Evolutionary conservation across 768 basidiomycete species (phyloP).

Genomic region (Cystoderma amianthinum): DNA sequence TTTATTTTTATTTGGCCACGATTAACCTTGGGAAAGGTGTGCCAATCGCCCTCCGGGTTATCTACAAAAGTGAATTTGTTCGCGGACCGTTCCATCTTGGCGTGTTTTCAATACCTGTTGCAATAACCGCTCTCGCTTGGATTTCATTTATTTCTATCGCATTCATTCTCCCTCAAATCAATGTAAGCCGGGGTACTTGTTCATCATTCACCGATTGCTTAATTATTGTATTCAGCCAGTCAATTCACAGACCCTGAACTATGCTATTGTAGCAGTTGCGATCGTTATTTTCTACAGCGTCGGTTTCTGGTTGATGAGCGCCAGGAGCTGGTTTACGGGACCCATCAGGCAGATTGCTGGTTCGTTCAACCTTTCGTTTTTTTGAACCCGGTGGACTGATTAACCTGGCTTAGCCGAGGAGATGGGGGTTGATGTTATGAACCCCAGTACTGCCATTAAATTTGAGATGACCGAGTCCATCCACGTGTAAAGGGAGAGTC

Average conservation of each 20-base stretch:
- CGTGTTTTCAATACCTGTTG: slow-evolving; percentile 51
- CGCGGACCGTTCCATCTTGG: slow-evolving; percentile 73
- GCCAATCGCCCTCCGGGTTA: slow-evolving; percentile 61
- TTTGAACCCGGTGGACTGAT: neutral
- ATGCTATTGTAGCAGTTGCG: slow-evolving; percentile 68
- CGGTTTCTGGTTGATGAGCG: slow-evolving; percentile 67
- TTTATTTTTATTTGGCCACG: neutral
- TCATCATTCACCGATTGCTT: neutral
- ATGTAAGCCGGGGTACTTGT: slow-evolving; percentile 26
- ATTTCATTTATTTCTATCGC: slow-evolving; percentile 67
- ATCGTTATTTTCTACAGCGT: slow-evolving; percentile 61
- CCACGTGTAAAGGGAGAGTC: too few relatives aligned
- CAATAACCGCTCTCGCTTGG: slow-evolving; percentile 54
- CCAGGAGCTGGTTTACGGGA: slow-evolving; percentile 67
- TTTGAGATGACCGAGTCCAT: slow-evolving; percentile 6
- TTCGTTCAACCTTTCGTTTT: slow-evolving; percentile 17
- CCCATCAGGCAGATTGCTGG: slow-evolving; percentile 62
- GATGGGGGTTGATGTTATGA: slow-evolving; percentile 42
- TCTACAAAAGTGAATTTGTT: slow-evolving; percentile 51
- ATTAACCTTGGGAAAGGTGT: slow-evolving; percentile 32
- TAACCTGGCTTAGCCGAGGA: slow-evolving; percentile 29
- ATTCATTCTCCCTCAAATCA: slow-evolving; percentile 67
- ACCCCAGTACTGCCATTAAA: slow-evolving; percentile 16
- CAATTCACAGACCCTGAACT: slow-evolving; percentile 66
- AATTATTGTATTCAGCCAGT: slow-evolving; percentile 41